Evolutionary conservation across 2,329 filamentous ascomycete species (phyloP), one percentile per base, ranked within the genome.

Genomic region (Talaromyces sp.): DNA sequence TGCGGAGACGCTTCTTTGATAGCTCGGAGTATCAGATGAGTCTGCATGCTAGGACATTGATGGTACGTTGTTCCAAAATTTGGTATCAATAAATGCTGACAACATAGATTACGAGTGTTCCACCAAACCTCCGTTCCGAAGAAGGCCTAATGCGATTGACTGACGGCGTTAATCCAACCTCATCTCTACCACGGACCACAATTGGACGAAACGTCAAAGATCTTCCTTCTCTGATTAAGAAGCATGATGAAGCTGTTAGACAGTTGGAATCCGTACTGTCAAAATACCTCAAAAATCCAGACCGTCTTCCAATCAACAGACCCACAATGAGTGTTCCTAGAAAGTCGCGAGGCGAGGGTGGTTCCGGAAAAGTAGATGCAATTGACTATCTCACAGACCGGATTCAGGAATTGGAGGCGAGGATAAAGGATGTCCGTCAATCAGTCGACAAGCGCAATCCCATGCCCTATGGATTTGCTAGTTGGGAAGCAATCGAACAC

Each of bases 151-250:
- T 92, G 37, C 87, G 90, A 66, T 86, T 99, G 66, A 91, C 93
- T 33, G 93, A 97, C 68, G 83, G 88, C 66, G 85, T 95, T 45
- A 91, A 89, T 31, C 91, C 91, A 1, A 91, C 89, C 27, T 90
- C 90, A 11, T 90, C 90, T 11, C 87, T 93, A 63, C 91, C 93
- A 2, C 86, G 90, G 68, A 92, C 90, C 22, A 89, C 91, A 11
- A 89, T 98, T 71, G 93, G 92, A 27, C 88, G 95, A 68, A 97
- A 98, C 71, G 93, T 97, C 68, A 96, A 94, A 76, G 89, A 94
- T 45, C 83, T 99, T 13, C 95, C 95, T 11, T 84, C 90, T 19
- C 81, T 98, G 65, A 95, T 99, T 67, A 87, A 90, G 66, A 86
- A 96, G 74, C 93, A 99, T 73, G 89, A 92, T 63, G 83, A 90